Conservation (phyloP, 176 grass and related monocot genomes). For the Zea luxurians region DNA sequence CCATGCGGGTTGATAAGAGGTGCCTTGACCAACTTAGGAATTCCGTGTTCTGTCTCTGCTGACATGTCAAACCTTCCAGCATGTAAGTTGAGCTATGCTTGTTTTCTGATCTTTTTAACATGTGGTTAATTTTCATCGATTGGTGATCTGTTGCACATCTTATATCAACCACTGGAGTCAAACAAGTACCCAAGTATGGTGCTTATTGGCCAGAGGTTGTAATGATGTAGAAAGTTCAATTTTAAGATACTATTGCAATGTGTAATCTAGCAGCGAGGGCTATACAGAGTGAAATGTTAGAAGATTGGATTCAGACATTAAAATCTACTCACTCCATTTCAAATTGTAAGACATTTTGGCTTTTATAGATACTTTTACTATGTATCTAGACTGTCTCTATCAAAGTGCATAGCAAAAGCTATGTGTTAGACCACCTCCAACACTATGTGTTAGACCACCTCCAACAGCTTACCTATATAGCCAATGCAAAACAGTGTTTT, state of each 20-base stretch:
- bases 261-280: background rate
- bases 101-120: background rate
- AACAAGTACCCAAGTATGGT: background rate
- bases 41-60: conserved; percentile 74
- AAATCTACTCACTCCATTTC: background rate
- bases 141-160: background rate
- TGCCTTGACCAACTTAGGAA: conserved; percentile 86
- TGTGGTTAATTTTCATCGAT: conserved; percentile 4
- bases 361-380: too few relatives aligned
- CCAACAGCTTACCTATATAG: too few relatives aligned
- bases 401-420: too few relatives aligned
- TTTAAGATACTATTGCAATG: background rate
- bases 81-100: conserved; percentile 58
- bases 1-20: conserved; percentile 94
- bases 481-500: too few relatives aligned
- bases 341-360: background rate
- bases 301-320: background rate
- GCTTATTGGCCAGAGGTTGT: conserved; percentile 6
- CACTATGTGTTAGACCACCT: too few relatives aligned
- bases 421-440: too few relatives aligned
- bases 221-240: conserved; percentile 19
- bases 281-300: background rate
- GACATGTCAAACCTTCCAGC: conserved; percentile 89
- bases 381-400: too few relatives aligned
- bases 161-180: conserved; percentile 4